phyloP scores from a whole-genome alignment of 148 eudicot genomes.

The Tetragonia tetragonoides region DNA sequence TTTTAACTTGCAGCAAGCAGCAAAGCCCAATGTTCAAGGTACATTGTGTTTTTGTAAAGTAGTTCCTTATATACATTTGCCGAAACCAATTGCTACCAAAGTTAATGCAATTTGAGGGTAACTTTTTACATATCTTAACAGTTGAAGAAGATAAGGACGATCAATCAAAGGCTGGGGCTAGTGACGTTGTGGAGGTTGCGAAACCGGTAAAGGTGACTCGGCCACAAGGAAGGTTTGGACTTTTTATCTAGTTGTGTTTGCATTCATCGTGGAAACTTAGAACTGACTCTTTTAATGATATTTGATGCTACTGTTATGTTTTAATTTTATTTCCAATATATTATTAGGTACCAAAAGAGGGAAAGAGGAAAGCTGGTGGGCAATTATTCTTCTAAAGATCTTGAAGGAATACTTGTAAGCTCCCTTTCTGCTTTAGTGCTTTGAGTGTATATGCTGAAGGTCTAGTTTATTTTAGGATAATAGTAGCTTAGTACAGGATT shows the following conservation, averaged over 20 bases:
- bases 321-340: constrained; percentile 1
- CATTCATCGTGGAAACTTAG: not conserved
- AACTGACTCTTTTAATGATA: not conserved
- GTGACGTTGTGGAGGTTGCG: constrained; percentile 28
- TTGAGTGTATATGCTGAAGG: not conserved
- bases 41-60: not conserved
- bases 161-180: constrained; percentile 21
- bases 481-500: not conserved
- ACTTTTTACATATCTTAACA: constrained; percentile 15
- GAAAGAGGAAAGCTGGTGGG: constrained; percentile 77
- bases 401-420: constrained; percentile 91
- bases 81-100: not conserved
- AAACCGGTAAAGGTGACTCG: constrained; percentile 61
- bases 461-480: not conserved
- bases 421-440: constrained; percentile 1
- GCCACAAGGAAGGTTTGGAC: constrained; percentile 82
- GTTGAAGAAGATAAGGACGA: constrained; percentile 39
- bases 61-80: not conserved
- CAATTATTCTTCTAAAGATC: constrained; percentile 74
- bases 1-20: constrained; percentile 61
- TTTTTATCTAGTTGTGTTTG: not conserved
- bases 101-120: not conserved
- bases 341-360: constrained; percentile 73
- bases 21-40: constrained; percentile 38
- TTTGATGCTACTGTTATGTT: not conserved